Base-by-base conservation (phyloP, 164 flowering plant genomes). In the Berberis vulgaris region DNA sequence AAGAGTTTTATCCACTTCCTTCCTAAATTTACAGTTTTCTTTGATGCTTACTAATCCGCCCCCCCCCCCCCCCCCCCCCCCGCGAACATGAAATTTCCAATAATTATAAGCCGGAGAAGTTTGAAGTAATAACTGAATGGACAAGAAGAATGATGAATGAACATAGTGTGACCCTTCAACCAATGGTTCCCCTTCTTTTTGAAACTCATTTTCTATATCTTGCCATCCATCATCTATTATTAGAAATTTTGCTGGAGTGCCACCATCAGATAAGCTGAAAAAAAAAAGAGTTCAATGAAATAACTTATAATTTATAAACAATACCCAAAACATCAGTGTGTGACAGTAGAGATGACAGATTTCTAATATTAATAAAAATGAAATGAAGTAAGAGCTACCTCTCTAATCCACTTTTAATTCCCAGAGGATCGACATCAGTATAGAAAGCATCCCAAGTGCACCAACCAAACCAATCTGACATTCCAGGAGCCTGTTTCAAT, bases 391-490 rank as follows among this genome's bases (percentile, higher is more conserved):
- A 26, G 26, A 26, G 26, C 26, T 26, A 83, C 86, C 89, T 80
- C 66, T 73, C 76, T 41, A 85, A 68, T 9, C 90, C 90, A n/a
- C 78, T 79, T 80, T 54, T 73, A 44, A 87, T 79, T 68, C 87
- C 88, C 68, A 77, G 78, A 54, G 88, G 88, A 76, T 70, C 76
- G 26, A 87, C 88, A 1, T 75, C 73, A 3, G 54, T 57, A 68
- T 85, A 87, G 63, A 87, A 87, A 41, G 90, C 94, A 79, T 85
- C 94, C 90, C 90, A 85, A 5, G 90, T 87, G 77, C 94, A 87
- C 94, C 90, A 87, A 59, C 90, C 94, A 73, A 87, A 87, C 75
- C 81, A 84, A 59, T 86, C 86, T 41, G 84, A 64, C 71, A 82
- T 86, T 75, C 80, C 91, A 39, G 88, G 91, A 82, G 79, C 72